Conservation (phyloP, 2,329 filamentous ascomycete species). For the Fusarium graminum region DNA sequence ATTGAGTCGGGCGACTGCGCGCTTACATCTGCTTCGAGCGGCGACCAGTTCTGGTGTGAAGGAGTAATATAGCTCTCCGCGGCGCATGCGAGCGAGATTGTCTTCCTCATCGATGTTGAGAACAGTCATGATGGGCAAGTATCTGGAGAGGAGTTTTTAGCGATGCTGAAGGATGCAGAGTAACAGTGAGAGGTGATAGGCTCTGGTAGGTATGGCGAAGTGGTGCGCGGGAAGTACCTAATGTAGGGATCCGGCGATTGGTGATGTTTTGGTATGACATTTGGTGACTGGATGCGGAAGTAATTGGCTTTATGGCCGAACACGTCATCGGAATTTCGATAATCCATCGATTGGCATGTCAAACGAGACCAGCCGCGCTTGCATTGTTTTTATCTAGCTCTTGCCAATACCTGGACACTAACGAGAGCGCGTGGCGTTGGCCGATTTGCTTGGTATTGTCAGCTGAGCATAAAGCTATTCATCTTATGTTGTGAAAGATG, state of each 20-base stretch:
- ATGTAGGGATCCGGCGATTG: neutral
- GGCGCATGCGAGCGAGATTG: constrained; percentile 69
- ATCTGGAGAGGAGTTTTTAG: accelerated
- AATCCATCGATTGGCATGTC: neutral
- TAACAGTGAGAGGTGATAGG: neutral
- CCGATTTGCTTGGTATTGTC: neutral
- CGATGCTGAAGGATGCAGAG: too few relatives aligned
- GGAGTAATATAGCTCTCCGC: constrained; percentile 79
- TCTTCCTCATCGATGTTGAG: constrained; percentile 57
- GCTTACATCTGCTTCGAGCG: constrained; percentile 71
- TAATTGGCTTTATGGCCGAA: neutral
- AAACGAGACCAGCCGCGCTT: neutral
- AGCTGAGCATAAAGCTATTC: neutral
- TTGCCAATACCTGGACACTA: neutral
- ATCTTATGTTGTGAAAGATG: neutral
- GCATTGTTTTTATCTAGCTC: neutral
- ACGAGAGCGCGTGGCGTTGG: neutral
- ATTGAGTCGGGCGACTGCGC: constrained; percentile 75
- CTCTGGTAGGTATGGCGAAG: neutral
- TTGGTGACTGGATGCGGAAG: too few relatives aligned
- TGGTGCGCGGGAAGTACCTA: neutral
- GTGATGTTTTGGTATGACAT: neutral
- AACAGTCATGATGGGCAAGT: constrained; percentile 18
- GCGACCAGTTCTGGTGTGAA: constrained; percentile 77
- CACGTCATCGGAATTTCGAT: constrained; percentile 16